Percentiles rank a stretch among this genome's conserved stretches.
phyloP scores from a whole-genome alignment of 495 filamentous ascomycete species.

The Lophiotrema nucula region DNA sequence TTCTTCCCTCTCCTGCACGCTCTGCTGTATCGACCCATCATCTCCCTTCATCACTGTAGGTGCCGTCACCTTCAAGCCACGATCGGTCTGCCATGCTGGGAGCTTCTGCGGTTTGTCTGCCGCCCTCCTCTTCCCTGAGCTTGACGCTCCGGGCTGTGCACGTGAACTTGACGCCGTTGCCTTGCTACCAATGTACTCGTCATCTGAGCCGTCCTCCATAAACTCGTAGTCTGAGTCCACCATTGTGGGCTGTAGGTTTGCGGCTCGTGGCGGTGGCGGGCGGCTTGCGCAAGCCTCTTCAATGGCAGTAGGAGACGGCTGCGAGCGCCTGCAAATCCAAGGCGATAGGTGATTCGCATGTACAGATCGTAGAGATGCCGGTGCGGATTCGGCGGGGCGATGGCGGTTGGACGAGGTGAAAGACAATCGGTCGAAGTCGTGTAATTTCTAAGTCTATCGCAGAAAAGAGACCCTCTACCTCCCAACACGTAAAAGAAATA shows the following conservation, averaged over 20 bases:
- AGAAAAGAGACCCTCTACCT: too few species aligned
- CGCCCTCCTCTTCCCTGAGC: constrained; percentile 21
- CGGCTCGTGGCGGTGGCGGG: too few species aligned
- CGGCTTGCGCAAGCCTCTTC: background rate
- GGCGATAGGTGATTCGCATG: too few species aligned
- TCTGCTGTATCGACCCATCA: constrained; percentile 69
- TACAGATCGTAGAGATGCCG: too few species aligned
- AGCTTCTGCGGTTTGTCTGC: constrained; percentile 36
- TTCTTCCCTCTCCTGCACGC: constrained; percentile 67
- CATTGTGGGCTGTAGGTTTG: too few species aligned
- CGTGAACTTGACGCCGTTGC: constrained; percentile 12
- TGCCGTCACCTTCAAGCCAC: background rate
- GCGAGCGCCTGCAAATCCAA: background rate
- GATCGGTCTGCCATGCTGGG: constrained; percentile 46
- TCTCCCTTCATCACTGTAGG: constrained; percentile 65
- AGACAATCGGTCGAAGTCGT: too few species aligned
- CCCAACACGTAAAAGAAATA: too few species aligned
- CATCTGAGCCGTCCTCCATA: constrained; percentile 67
- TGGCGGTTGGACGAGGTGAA: too few species aligned
- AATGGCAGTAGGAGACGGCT: background rate
- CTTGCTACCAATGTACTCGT: constrained; percentile 53
- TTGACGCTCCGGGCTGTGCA: constrained; percentile 3
- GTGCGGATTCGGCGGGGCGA: too few species aligned
- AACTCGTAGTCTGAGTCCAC: constrained; percentile 84
- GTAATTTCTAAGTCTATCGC: too few species aligned